Conservation (phyloP, 2,329 filamentous ascomycete genomes). For the Endocalyx cinctus region DNA sequence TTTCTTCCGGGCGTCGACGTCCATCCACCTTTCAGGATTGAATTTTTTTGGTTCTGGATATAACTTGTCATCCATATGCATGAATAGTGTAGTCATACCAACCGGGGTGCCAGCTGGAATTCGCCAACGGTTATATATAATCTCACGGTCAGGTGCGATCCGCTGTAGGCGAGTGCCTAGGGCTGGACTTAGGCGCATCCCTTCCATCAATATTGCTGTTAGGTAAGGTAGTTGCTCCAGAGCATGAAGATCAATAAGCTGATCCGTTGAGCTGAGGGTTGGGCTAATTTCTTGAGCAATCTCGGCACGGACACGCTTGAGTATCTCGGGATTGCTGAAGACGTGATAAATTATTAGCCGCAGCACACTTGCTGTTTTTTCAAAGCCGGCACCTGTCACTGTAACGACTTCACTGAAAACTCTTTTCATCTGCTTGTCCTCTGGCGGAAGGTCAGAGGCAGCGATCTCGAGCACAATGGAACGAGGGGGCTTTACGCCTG, state of each 20-base stretch:
- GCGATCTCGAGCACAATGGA: background rate
- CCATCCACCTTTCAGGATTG: conserved; percentile 1
- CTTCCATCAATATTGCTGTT: conserved; percentile 3
- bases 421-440: too few relatives aligned
- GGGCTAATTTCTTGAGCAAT: background rate
- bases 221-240: conserved; percentile 4
- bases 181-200: conserved; percentile 1
- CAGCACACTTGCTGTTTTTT: background rate
- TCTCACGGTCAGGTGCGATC: conserved; percentile 4
- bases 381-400: background rate
- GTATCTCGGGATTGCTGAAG: background rate
- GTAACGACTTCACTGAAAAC: too few relatives aligned
- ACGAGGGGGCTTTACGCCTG: background rate
- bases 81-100: conserved; percentile 3
- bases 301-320: background rate
- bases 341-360: conserved; percentile 1
- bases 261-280: background rate
- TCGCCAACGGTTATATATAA: conserved; percentile 1
- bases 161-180: background rate
- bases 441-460: too few relatives aligned
- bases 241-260: background rate
- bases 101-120: conserved; percentile 2
- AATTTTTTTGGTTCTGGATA: conserved; percentile 1
- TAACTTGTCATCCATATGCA: conserved; percentile 1
- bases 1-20: background rate